These are phyloP conservation scores for Rhodotorula babjevae DNA, from an alignment of 768 basidiomycete species.

Conservation along the genomic window DNA sequence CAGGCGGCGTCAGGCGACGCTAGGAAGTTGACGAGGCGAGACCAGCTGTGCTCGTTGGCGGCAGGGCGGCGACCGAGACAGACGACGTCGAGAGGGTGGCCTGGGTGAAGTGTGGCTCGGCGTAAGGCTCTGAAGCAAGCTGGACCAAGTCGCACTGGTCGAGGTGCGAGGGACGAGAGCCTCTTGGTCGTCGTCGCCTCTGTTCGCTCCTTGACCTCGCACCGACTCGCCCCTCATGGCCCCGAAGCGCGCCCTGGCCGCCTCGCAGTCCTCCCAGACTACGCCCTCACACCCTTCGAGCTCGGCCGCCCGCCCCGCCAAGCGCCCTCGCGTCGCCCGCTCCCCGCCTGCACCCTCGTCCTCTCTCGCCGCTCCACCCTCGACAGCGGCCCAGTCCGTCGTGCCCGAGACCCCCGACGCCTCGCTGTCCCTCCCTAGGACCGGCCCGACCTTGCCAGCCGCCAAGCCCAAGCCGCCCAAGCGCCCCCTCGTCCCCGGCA, in stretches of 20 bases:
- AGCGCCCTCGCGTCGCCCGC: not conserved
- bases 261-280: not conserved
- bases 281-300: not conserved
- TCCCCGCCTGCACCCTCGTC: not conserved
- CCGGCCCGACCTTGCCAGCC: not conserved
- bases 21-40: no score
- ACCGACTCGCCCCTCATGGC: not conserved
- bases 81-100: no score
- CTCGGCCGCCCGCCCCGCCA: not conserved
- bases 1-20: no score
- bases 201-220: no score
- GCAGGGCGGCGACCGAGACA: no score
- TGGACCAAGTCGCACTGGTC: no score
- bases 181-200: not conserved
- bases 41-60: no score
- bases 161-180: no score
- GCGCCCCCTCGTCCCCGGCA: constrained; percentile 6
- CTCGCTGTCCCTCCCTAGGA: not conserved
- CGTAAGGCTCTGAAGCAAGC: no score
- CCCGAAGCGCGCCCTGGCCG: not conserved
- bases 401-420: not conserved
- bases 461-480: not conserved
- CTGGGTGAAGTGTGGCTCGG: no score
- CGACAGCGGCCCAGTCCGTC: not conserved
- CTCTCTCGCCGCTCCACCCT: not conserved